Evolutionary conservation across 2,329 filamentous ascomycete genomes (phyloP).

Genomic region (Cladosporium sp.): DNA sequence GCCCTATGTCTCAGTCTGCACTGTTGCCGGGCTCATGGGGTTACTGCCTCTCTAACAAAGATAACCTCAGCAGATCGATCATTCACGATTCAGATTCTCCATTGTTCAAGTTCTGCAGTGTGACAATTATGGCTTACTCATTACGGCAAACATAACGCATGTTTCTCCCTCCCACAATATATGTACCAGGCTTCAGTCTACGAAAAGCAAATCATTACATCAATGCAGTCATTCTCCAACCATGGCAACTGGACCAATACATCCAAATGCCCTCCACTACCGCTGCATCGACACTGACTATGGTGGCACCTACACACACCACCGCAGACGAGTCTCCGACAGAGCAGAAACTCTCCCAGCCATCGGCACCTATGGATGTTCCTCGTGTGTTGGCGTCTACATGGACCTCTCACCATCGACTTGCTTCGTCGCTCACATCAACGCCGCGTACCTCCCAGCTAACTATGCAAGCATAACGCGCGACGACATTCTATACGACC

Average conservation of each 20-base stretch:
- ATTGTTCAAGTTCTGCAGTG: not conserved
- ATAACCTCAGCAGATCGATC: not conserved
- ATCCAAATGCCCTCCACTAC: slow-evolving; percentile 10
- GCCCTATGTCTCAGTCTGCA: not conserved
- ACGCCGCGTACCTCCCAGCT: not conserved
- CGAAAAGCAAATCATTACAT: not conserved
- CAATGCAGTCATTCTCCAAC: not conserved
- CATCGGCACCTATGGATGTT: slow-evolving; percentile 4
- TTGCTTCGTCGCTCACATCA: slow-evolving; percentile 13
- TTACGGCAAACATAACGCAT: not conserved
- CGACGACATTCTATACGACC: not conserved
- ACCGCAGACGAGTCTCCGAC: not conserved
- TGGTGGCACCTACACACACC: slow-evolving; percentile 9
- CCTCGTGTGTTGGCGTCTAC: slow-evolving; percentile 1
- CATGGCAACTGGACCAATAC: not conserved
- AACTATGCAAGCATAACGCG: not conserved
- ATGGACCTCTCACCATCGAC: not conserved
- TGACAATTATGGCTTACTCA: not conserved
- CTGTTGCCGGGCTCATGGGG: not conserved
- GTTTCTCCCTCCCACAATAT: not conserved
- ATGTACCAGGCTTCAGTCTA: not conserved
- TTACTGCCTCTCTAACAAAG: not conserved
- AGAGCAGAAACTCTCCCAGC: not conserved
- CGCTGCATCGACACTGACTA: not conserved
- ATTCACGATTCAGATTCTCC: not conserved